Evolutionary conservation across 2,329 filamentous ascomycete species (phyloP).

Genomic region (Penicillium sp.): DNA sequence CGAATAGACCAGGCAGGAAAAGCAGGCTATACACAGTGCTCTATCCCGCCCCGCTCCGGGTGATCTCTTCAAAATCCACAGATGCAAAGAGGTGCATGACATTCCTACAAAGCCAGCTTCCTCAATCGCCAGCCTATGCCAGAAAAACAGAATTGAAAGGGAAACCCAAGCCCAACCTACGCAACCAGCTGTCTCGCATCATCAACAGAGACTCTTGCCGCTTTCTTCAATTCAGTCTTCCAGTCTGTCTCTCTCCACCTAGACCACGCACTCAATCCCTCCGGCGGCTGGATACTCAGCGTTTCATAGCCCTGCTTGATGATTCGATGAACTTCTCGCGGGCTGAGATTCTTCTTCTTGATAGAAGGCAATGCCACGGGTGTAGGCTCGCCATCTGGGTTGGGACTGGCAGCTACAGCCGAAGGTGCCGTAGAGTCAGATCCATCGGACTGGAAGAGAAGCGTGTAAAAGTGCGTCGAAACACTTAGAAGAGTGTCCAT

Average conservation of each 20-base stretch:
- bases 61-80: background rate
- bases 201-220: slow-evolving; percentile 75
- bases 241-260: slow-evolving; percentile 84
- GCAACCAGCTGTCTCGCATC: slow-evolving; percentile 59
- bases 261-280: slow-evolving; percentile 83
- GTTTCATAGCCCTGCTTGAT: slow-evolving; percentile 98
- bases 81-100: background rate
- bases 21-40: background rate
- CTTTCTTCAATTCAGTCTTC: slow-evolving; percentile 80
- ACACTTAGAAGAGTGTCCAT: slow-evolving; percentile 83
- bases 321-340: slow-evolving; percentile 79
- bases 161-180: slow-evolving; percentile 5
- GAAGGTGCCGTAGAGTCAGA: slow-evolving; percentile 40
- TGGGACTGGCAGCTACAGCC: slow-evolving; percentile 14
- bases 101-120: background rate
- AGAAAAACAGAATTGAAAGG: background rate
- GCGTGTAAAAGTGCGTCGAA: slow-evolving; percentile 77
- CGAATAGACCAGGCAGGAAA: background rate
- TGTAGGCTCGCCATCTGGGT: slow-evolving; percentile 24
- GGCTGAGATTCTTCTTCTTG: slow-evolving; percentile 70
- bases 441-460: slow-evolving; percentile 61
- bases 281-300: slow-evolving; percentile 83
- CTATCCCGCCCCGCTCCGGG: background rate
- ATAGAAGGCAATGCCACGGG: slow-evolving; percentile 31
- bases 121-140: background rate